Evolutionary conservation across 2,329 filamentous ascomycete species (phyloP).

Genomic region (Bisporella sp.): DNA sequence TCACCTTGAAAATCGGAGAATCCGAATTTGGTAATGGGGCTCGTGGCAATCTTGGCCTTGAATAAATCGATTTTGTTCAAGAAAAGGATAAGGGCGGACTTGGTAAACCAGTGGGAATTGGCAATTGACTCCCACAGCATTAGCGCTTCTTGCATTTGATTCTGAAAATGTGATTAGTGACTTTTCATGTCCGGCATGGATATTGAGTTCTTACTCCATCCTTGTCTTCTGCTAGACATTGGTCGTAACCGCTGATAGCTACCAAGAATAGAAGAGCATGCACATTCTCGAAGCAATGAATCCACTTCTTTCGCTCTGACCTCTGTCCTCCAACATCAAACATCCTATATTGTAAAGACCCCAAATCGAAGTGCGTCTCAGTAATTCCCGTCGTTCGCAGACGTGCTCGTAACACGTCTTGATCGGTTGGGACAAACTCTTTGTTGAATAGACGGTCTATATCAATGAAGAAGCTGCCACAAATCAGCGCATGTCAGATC

Average conservation of each 20-base stretch:
- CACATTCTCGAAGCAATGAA: conserved; percentile 71
- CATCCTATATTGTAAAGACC: conserved; percentile 90
- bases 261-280: conserved; percentile 90
- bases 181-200: too few species aligned
- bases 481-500: conserved; percentile 1
- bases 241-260: conserved; percentile 92
- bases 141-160: conserved; percentile 85
- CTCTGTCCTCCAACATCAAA: conserved; percentile 70
- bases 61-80: conserved; percentile 86
- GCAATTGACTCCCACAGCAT: conserved; percentile 84
- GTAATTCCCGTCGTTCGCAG: conserved; percentile 92
- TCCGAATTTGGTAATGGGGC: conserved; percentile 64
- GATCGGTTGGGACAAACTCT: conserved; percentile 83
- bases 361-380: conserved; percentile 88
- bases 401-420: conserved; percentile 87
- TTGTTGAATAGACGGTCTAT: conserved; percentile 68
- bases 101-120: conserved; percentile 81
- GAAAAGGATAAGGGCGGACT: conserved; percentile 76
- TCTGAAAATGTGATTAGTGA: conserved; percentile 38
- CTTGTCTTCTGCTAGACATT: conserved; percentile 92
- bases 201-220: conserved; percentile 64
- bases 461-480: conserved; percentile 70
- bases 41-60: conserved; percentile 65
- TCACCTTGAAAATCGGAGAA: conserved; percentile 76
- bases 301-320: conserved; percentile 74